Evolutionary conservation across 2,329 filamentous ascomycete species (phyloP), one percentile per base, ranked within the genome.

Genomic region (Salinomyces thailandicus): DNA sequence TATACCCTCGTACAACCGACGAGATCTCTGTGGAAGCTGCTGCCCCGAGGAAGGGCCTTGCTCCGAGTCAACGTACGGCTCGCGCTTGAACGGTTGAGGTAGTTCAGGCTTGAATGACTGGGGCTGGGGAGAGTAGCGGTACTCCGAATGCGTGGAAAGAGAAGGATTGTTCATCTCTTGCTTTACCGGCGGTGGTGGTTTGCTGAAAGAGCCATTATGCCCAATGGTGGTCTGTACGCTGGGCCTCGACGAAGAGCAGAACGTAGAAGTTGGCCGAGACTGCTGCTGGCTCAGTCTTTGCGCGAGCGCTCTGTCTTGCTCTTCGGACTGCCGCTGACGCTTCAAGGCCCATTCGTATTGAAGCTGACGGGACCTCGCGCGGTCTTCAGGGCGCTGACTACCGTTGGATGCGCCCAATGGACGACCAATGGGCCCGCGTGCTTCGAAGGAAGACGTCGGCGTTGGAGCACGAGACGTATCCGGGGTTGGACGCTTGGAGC

Each of bases 181-280:
- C 43, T 39, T 42, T 20, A 39, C 20, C 11, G 17, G 16, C 11
- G 24, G 30, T n/a, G 42, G 46, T n/a, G 50, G 50, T 26, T 47
- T 44, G 14, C 41, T 38, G 36, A 45, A 52, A 5, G 43, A 38
- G 27, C 54, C 53, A 29, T 47, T 45, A 28, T 46, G 42, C 29
- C 45, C 43, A n/a, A 57, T 27, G 3, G 54, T 57, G 6, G 52
- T 56, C 34, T 57, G 54, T 11, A 55, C 37, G 14, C 30, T 41
- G 12, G 47, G 45, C 12, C 48, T 37, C 6, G 49, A 46, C 7
- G 47, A 54, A 31, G 48, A 48, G 17, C 37, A 5, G 28, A 37
- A 36, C 24, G 45, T 22, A 8, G 44, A 40, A 16, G 39, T 20
- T 24, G 40, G 27, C 15, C 22, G 33, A 15, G 26, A 36, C 15